Evolutionary conservation across 768 basidiomycete species (phyloP), one percentile per base, ranked within the genome.

Genomic region (Calocybe gangraenosa): DNA sequence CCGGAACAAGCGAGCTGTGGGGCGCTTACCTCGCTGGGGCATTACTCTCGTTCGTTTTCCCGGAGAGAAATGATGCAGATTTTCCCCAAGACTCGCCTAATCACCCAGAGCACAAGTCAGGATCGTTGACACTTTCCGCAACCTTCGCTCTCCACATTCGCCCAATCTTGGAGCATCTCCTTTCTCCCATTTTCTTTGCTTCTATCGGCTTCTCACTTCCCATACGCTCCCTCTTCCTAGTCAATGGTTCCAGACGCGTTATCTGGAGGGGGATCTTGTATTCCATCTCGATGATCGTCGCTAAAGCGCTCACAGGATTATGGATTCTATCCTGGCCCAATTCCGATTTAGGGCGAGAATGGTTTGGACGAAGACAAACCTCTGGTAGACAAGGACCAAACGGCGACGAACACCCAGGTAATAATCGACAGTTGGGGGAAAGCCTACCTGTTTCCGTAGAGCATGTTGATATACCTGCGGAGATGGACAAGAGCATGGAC

Each of bases 171-270:
- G 52, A 64, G 35, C 57, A 58, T 35, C 51, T 85, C 28, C 64
- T 85, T 19, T 69, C 73, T 0, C 84, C 85, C 1, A 57, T 85
- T 2, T 86, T 86, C 67, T 86, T 86, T 49, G 78, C 74, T 5
- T 80, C 79, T 30, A 81, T 86, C 36, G 84, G 82, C 1, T 69
- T 65, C 38, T 68, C 77, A 0, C 71, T 84, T 38, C 81, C 81
- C 1, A 62, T 74, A 37, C 59, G 67, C 7, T 59, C 67, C 10
- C 56, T 74, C 15, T 64, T 68, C 34, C 57, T 62, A 3, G 73
- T 78, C 31, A 56, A 74, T 68, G 21, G 57, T 2, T 60, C 63
- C 7, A 58, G 59, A 40, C 48, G 61, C 48, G 60, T 61, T 58
- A 66, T 56, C 14, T 82, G 81, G 81, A 63, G 71, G 37, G 81